Evolutionary conservation across 176 grass and related monocot genomes (phyloP).

Genomic region (Themeda triandra): DNA sequence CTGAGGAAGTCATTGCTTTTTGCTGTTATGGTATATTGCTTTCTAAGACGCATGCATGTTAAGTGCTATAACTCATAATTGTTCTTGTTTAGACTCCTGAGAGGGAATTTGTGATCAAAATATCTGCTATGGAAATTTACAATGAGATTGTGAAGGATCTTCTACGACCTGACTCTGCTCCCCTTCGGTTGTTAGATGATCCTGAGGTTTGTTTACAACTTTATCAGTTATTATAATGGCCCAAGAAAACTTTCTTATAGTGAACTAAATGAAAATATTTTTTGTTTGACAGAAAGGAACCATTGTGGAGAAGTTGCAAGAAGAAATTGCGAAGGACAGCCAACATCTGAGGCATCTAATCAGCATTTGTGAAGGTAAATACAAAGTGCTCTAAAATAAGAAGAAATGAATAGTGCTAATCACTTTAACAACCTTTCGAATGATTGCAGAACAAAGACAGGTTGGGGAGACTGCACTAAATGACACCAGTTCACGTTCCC

Average conservation of each 20-base stretch:
- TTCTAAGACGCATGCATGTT: constrained; percentile 7
- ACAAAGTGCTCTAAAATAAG: not conserved
- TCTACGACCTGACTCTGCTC: constrained; percentile 74
- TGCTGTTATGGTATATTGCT: not conserved
- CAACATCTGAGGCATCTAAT: constrained; percentile 89
- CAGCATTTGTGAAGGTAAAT: constrained; percentile 80
- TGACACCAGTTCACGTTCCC: constrained; percentile 92
- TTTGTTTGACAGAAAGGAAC: constrained; percentile 77
- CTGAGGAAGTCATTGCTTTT: constrained; percentile 1
- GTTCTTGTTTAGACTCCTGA: constrained; percentile 59
- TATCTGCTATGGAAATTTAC: constrained; percentile 83
- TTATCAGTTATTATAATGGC: not conserved
- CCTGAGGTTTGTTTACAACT: constrained; percentile 70
- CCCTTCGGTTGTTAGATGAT: constrained; percentile 93
- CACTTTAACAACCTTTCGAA: not conserved
- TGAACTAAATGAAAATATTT: constrained; percentile 9
- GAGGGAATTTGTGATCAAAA: constrained; percentile 62
- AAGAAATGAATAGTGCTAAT: constrained; percentile 15
- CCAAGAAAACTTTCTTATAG: not conserved
- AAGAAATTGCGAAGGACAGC: constrained; percentile 71
- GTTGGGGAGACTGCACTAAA: constrained; percentile 96
- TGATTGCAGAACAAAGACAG: constrained; percentile 88
- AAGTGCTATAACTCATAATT: constrained; percentile 15
- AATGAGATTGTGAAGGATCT: constrained; percentile 98
- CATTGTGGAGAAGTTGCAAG: constrained; percentile 88